These are phyloP conservation scores for Phytophthora pini DNA, from an alignment of 352 stramenopile genomes.

Conservation along the genomic window DNA sequence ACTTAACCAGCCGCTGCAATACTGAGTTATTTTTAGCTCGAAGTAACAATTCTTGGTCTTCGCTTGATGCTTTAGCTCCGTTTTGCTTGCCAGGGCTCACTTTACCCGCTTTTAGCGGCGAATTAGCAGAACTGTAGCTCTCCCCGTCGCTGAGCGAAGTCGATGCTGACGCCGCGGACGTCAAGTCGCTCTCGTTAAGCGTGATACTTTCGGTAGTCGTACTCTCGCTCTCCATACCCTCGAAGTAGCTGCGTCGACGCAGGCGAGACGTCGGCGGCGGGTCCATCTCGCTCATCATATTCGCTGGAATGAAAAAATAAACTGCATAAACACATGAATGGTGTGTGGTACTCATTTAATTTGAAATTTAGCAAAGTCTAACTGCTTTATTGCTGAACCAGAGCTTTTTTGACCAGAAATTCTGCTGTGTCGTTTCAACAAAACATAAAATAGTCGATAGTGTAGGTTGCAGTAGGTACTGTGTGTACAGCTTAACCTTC, in stretches of 20 bases:
- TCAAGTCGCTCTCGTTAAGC: slow-evolving; percentile 41
- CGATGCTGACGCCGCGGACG: slow-evolving; percentile 12
- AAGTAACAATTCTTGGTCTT: slow-evolving; percentile 9
- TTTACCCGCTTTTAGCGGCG: slow-evolving; percentile 27
- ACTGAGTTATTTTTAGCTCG: slow-evolving; percentile 12
- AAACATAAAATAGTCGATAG: too few relatives aligned
- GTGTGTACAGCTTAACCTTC: too few relatives aligned
- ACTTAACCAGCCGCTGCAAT: slow-evolving; percentile 1
- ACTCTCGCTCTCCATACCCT: slow-evolving; percentile 58
- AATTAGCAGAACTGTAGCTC: slow-evolving; percentile 21
- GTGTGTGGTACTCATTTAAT: background rate
- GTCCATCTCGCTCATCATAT: slow-evolving; percentile 67
- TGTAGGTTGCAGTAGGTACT: too few relatives aligned
- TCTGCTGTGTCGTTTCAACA: too few relatives aligned
- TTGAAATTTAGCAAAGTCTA: too few relatives aligned
- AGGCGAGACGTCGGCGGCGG: slow-evolving; percentile 52
- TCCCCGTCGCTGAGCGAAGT: slow-evolving; percentile 14
- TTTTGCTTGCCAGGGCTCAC: slow-evolving; percentile 19
- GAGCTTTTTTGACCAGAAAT: too few relatives aligned
- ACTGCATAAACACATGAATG: background rate
- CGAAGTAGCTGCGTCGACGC: slow-evolving; percentile 74
- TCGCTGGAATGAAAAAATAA: background rate
- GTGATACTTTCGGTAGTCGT: slow-evolving; percentile 41
- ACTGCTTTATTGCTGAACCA: too few relatives aligned
- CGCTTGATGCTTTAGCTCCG: slow-evolving; percentile 12